Evolutionary conservation across 208 protist genomes (phyloP).

Genomic region (Crithidia expoeki): DNA sequence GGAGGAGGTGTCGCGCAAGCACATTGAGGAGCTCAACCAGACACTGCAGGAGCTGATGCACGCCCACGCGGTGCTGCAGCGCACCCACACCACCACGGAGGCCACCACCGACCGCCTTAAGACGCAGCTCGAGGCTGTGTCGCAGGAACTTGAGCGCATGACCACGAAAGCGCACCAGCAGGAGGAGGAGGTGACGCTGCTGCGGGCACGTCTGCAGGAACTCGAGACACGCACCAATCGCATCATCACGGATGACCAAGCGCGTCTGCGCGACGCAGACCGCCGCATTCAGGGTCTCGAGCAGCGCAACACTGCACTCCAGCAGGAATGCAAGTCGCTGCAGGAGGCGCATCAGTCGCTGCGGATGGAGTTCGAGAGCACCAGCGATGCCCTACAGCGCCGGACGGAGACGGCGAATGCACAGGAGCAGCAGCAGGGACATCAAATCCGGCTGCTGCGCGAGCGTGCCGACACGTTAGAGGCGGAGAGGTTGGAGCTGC

Average conservation of each 20-base stretch:
- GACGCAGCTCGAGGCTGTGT: constrained; percentile 30
- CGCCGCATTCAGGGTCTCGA: constrained; percentile 41
- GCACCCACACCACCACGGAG: constrained; percentile 41
- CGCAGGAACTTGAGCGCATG: constrained; percentile 44
- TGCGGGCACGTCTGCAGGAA: constrained; percentile 37
- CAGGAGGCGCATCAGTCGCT: constrained; percentile 52
- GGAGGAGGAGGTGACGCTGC: constrained; percentile 33
- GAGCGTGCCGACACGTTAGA: constrained; percentile 42
- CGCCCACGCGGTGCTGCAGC: constrained; percentile 42
- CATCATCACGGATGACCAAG: constrained; percentile 36
- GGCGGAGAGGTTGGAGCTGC: constrained; percentile 37
- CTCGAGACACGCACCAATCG: constrained; percentile 40
- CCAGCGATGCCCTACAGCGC: constrained; percentile 38
- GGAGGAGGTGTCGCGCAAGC: constrained; percentile 48
- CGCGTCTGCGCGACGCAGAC: constrained; percentile 40
- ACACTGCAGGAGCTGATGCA: constrained; percentile 48
- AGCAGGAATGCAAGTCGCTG: constrained; percentile 54
- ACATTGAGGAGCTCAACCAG: constrained; percentile 51
- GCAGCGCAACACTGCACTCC: constrained; percentile 54
- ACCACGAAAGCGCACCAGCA: constrained; percentile 27
- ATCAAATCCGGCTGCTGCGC: constrained; percentile 38
- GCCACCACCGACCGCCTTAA: constrained; percentile 45
- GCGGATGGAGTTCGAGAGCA: constrained; percentile 39
- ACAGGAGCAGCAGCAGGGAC: constrained; percentile 37
- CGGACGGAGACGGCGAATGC: constrained; percentile 35